phyloP scores from a whole-genome alignment of 352 stramenopile species.

The Globisporangium ultimum region DNA sequence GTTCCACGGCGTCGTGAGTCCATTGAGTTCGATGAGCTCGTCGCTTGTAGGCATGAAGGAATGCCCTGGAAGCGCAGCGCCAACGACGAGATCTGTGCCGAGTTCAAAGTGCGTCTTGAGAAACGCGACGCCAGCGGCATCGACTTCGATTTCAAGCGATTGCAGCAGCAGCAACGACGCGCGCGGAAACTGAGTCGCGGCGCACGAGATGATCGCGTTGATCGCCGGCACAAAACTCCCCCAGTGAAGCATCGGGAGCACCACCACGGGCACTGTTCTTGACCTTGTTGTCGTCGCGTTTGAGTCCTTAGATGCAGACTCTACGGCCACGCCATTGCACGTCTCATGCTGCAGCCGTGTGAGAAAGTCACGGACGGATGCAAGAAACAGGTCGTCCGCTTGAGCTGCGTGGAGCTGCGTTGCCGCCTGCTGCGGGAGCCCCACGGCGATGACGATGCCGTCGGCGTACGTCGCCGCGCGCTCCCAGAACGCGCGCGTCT shows the following conservation, averaged over 20 bases:
- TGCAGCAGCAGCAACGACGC: slow-evolving; percentile 78
- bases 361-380: slow-evolving; percentile 43
- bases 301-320: neutral
- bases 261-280: slow-evolving; percentile 27
- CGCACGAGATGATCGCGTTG: slow-evolving; percentile 89
- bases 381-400: slow-evolving; percentile 25
- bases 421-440: slow-evolving; percentile 21
- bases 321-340: slow-evolving; percentile 1
- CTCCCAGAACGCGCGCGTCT: slow-evolving; percentile 47
- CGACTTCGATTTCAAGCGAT: slow-evolving; percentile 89
- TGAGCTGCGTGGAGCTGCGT: slow-evolving; percentile 1
- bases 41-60: slow-evolving; percentile 47
- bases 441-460: slow-evolving; percentile 54
- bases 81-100: slow-evolving; percentile 85
- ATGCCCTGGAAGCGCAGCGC: slow-evolving; percentile 86
- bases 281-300: neutral
- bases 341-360: slow-evolving; percentile 25
- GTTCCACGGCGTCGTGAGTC: slow-evolving; percentile 94
- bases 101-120: slow-evolving; percentile 69
- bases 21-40: slow-evolving; percentile 67
- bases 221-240: slow-evolving; percentile 94
- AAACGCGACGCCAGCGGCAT: slow-evolving; percentile 40
- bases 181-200: slow-evolving; percentile 48
- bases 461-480: slow-evolving; percentile 48
- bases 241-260: slow-evolving; percentile 94